These are phyloP conservation scores for Ceratobasidium sp. DNA, from an alignment of 1,284 basidiomycete genomes.

Conservation along the genomic window DNA sequence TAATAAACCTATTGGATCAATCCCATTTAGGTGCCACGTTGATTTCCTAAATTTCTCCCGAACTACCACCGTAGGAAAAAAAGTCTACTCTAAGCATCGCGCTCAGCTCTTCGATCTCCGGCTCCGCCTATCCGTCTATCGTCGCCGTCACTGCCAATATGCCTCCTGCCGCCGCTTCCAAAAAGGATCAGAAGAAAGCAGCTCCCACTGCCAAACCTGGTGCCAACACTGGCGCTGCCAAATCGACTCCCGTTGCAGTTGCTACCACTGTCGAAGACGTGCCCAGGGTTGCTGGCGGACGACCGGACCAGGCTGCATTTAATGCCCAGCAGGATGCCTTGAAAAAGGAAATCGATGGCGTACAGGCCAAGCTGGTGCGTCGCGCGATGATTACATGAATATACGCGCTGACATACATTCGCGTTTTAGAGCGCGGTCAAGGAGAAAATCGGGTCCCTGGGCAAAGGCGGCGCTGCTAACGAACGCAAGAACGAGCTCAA, in stretches of 20 bases:
- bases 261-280: conserved; percentile 56
- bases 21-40: conserved; percentile 33
- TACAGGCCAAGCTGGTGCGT: conserved; percentile 82
- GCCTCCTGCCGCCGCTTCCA: conserved; percentile 34
- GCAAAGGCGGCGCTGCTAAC: conserved; percentile 65
- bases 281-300: conserved; percentile 53
- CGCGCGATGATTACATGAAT: background rate
- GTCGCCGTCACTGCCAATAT: conserved; percentile 26
- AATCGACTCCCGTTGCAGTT: conserved; percentile 51
- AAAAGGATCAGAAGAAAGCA: conserved; percentile 36
- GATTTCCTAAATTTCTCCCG: conserved; percentile 29
- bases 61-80: conserved; percentile 23
- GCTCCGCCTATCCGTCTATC: conserved; percentile 17
- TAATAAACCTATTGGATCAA: background rate
- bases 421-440: conserved; percentile 70
- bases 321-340: conserved; percentile 84
- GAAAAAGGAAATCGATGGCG: conserved; percentile 80
- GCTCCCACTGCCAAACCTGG: conserved; percentile 29
- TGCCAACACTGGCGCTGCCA: conserved; percentile 48
- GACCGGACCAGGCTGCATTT: conserved; percentile 81
- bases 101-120: conserved; percentile 15
- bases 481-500: conserved; percentile 79
- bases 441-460: conserved; percentile 74
- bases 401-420: background rate
- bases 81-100: conserved; percentile 25